These are phyloP conservation scores for Phytophthora ohioensis DNA, from an alignment of 352 stramenopile species.

Conservation along the genomic window DNA sequence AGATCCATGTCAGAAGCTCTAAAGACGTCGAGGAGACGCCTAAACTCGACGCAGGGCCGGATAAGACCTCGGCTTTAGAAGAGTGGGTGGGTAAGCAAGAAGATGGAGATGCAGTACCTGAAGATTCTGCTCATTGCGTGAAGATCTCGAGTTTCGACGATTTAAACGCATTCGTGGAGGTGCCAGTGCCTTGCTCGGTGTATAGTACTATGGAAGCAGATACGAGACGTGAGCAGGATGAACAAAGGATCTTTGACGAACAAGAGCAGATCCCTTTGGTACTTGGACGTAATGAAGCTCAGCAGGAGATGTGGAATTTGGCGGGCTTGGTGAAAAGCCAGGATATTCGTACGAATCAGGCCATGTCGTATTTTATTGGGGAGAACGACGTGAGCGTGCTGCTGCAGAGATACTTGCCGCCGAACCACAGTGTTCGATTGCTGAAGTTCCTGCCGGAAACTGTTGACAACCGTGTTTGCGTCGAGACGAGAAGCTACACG, in stretches of 20 bases:
- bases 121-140: conserved; percentile 61
- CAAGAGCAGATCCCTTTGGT: conserved; percentile 68
- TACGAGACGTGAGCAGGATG: conserved; percentile 51
- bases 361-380: conserved; percentile 74
- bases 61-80: conserved; percentile 26
- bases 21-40: conserved; percentile 40
- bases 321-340: conserved; percentile 75
- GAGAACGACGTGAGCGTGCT: conserved; percentile 76
- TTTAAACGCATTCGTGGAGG: conserved; percentile 58
- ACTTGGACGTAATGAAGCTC: conserved; percentile 72
- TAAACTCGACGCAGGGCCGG: conserved; percentile 19
- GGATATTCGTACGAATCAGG: conserved; percentile 86
- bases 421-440: conserved; percentile 73
- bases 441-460: conserved; percentile 85
- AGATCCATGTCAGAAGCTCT: conserved; percentile 74
- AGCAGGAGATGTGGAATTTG: conserved; percentile 79
- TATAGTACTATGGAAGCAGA: conserved; percentile 65
- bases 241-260: conserved; percentile 65
- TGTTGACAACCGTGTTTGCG: conserved; percentile 81
- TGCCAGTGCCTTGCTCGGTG: conserved; percentile 61
- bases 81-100: conserved; percentile 13
- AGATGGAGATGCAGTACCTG: conserved; percentile 30
- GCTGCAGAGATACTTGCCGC: conserved; percentile 76
- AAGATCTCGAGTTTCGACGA: conserved; percentile 49
- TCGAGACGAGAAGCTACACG: conserved; percentile 81